These are phyloP conservation scores for Plantago ovata DNA, from an alignment of 257 asterid genomes.

Conservation along the genomic window DNA sequence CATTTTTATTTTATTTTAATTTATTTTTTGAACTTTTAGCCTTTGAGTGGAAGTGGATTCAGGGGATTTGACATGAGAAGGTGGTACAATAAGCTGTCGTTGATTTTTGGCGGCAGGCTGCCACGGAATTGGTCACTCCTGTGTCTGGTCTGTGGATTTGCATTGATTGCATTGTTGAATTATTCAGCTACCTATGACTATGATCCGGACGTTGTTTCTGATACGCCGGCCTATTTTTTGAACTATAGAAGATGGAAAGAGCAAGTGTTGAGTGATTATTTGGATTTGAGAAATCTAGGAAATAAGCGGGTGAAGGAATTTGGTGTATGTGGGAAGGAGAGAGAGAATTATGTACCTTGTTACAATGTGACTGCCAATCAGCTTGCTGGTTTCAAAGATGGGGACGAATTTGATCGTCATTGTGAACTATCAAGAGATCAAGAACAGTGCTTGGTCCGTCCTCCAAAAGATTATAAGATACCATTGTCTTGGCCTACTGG, in stretches of 20 bases:
- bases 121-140: slow-evolving; percentile 72
- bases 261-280: slow-evolving; percentile 64
- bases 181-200: slow-evolving; percentile 5
- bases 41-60: background rate
- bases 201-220: background rate
- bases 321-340: slow-evolving; percentile 82
- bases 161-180: slow-evolving; percentile 30
- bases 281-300: slow-evolving; percentile 59
- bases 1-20: too few species aligned
- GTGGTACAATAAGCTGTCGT: slow-evolving; percentile 33
- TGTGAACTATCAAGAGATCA: slow-evolving; percentile 63
- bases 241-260: slow-evolving; percentile 44
- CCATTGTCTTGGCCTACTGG: slow-evolving; percentile 96
- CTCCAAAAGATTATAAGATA: slow-evolving; percentile 89
- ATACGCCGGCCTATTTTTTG: slow-evolving; percentile 1
- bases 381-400: slow-evolving; percentile 69
- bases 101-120: slow-evolving; percentile 66
- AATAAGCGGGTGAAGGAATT: slow-evolving; percentile 46
- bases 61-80: slow-evolving; percentile 4
- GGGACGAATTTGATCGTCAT: slow-evolving; percentile 89
- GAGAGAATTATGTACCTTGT: slow-evolving; percentile 90
- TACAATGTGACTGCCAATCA: slow-evolving; percentile 78
- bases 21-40: slow-evolving; percentile 1
- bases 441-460: slow-evolving; percentile 76
- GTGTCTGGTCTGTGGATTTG: slow-evolving; percentile 54